Evolutionary conservation across 2,329 filamentous ascomycete genomes (phyloP).

Genomic region (Microsporum audouinii): DNA sequence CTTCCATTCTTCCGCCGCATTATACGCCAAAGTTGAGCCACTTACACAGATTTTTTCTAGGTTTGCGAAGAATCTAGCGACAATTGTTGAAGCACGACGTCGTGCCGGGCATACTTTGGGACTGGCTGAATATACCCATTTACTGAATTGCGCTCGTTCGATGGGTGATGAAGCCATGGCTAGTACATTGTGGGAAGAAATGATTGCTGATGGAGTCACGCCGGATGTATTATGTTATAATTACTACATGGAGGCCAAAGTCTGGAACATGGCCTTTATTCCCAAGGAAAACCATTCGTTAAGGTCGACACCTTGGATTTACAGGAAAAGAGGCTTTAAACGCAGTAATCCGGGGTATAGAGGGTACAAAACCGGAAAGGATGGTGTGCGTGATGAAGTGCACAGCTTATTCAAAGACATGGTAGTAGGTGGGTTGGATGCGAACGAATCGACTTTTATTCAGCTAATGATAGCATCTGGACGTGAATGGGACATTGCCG

Average conservation of each 20-base stretch:
- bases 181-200: conserved; percentile 36
- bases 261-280: conserved; percentile 36
- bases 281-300: conserved; percentile 31
- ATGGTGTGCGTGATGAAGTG: conserved; percentile 28
- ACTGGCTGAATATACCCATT: conserved; percentile 40
- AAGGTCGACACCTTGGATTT: conserved; percentile 25
- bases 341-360: conserved; percentile 16
- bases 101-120: conserved; percentile 28
- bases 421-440: conserved; percentile 31
- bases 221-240: conserved; percentile 46
- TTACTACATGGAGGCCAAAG: conserved; percentile 40
- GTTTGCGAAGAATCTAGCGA: conserved; percentile 29
- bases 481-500: conserved; percentile 41
- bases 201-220: conserved; percentile 28
- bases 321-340: conserved; percentile 19
- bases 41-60: conserved; percentile 30
- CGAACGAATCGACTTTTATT: conserved; percentile 44
- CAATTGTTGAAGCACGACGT: conserved; percentile 30
- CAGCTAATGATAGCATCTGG: conserved; percentile 43
- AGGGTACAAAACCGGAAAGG: conserved; percentile 22
- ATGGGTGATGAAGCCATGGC: conserved; percentile 38
- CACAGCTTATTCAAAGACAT: conserved; percentile 39
- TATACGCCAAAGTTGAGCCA: conserved; percentile 33
- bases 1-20: conserved; percentile 39
- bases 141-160: conserved; percentile 42